Conservation (phyloP, 306 rosid species). For the Cucurbita ficifolia region DNA sequence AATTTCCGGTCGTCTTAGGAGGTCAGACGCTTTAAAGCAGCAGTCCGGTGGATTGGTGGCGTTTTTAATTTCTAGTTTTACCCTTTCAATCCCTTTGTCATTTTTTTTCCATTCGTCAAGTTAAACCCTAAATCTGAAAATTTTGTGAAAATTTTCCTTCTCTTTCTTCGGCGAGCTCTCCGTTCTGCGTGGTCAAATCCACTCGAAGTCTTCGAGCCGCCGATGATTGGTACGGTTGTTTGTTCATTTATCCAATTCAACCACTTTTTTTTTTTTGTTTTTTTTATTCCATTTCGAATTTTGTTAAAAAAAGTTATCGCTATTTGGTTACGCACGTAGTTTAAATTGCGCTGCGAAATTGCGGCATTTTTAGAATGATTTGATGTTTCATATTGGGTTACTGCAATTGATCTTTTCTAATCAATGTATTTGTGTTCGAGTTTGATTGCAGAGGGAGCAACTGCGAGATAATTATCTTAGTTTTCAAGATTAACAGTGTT, state of each 20-base stretch:
- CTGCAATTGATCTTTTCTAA: background rate
- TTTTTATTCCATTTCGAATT: background rate
- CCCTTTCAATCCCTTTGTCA: background rate
- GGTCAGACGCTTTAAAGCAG: background rate
- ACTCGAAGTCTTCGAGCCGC: slow-evolving; percentile 13
- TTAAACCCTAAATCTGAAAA: slow-evolving; percentile 51
- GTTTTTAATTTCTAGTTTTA: background rate
- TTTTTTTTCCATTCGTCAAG: slow-evolving; percentile 5
- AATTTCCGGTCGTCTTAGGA: background rate
- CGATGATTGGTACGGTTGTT: slow-evolving; percentile 17
- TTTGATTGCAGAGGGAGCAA: slow-evolving; percentile 36
- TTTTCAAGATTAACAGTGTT: slow-evolving; percentile 19
- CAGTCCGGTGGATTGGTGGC: background rate
- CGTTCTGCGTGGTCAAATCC: slow-evolving; percentile 36
- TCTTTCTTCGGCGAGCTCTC: slow-evolving; percentile 20
- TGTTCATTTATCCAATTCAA: background rate
- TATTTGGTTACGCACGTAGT: background rate
- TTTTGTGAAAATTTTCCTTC: slow-evolving; percentile 11
- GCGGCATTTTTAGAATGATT: background rate
- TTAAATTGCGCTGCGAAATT: background rate
- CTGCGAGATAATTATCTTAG: slow-evolving; percentile 10
- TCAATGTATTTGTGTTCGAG: slow-evolving; percentile 5
- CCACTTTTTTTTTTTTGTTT: background rate
- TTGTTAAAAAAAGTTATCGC: background rate
- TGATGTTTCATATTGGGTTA: background rate